Evolutionary conservation across 441 rosid species (phyloP).

Genomic region (Jatropha multifida): DNA sequence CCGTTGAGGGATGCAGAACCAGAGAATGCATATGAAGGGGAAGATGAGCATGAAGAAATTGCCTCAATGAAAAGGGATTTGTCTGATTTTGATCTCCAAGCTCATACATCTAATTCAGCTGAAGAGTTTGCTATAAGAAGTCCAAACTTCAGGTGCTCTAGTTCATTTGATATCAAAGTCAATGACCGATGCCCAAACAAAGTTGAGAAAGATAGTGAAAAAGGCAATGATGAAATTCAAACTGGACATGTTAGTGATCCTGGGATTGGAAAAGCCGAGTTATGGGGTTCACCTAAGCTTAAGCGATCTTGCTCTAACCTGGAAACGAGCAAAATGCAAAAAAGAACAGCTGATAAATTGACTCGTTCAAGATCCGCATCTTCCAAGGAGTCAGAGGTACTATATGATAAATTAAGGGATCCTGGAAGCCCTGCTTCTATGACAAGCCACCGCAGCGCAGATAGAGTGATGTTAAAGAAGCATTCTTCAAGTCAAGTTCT

Average conservation of each 20-base stretch:
- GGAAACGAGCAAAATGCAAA: conserved; percentile 46
- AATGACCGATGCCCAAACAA: conserved; percentile 29
- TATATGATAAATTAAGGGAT: conserved; percentile 26
- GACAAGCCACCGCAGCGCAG: conserved; percentile 66
- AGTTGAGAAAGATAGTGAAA: conserved; percentile 24
- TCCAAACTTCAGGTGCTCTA: conserved; percentile 25
- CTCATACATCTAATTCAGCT: conserved; percentile 31
- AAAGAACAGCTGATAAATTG: conserved; percentile 34
- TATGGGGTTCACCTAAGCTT: conserved; percentile 72
- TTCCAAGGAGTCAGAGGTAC: conserved; percentile 38
- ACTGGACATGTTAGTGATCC: conserved; percentile 89
- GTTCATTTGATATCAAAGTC: conserved; percentile 32
- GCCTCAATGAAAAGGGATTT: conserved; percentile 51
- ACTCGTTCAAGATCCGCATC: conserved; percentile 40
- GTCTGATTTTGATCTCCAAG: conserved; percentile 56
- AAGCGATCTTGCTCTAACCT: conserved; percentile 83
- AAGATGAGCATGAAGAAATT: conserved; percentile 68
- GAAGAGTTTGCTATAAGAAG: conserved; percentile 27
- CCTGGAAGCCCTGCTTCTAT: conserved; percentile 55
- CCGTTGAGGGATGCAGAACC: conserved; percentile 35
- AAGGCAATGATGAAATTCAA: conserved; percentile 32
- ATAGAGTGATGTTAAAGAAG: conserved; percentile 89
- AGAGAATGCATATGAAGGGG: conserved; percentile 69
- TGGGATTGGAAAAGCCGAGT: conserved; percentile 52
- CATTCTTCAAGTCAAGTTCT: conserved; percentile 91